Base-by-base conservation (phyloP, 83 land plant species). In the Picea abies region DNA sequence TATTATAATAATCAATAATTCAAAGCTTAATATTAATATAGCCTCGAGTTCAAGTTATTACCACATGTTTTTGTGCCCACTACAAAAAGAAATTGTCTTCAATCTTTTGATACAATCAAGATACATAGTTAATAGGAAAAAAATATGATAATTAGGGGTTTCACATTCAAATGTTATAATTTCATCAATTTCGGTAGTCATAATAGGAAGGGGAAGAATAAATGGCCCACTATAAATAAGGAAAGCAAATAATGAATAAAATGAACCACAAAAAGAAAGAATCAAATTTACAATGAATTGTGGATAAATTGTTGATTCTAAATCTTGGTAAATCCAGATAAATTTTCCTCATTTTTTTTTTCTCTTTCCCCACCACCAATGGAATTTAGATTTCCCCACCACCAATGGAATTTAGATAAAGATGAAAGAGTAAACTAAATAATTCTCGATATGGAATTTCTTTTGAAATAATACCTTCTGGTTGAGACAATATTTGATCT, bases 31-130 rank as follows among this genome's bases (percentile, higher is more conserved):
- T 35, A 35, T 35, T 35, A 35, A 35, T 35, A 35, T 35, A 35
- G 0, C 1, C 37, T 35, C 0, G 35, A 32, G 35, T 32, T 32
- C 35, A 1, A 32, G 35, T 32, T 32, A 32, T 32, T 32, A 72
- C 52, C 76, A 72, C 76, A 41, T 72, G 49, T 65, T 64, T 71
- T 81, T 32, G 37, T 82, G 60, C 83, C 84, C 41, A 76, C 68
- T 17, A 82, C 37, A 61, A 82, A 82, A 76, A 82, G n/a, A 82
- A 75, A 32, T 37, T 82, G 56, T 82, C 82, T 82, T 76, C 17
- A 82, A 52, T 82, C 64, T 82, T 82, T 72, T 75, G 20, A 76
- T 58, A 82, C 26, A 82, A 75, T 64, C 81, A 82, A 76, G 64
- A 56, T 25, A 82, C 82, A 82, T 63, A 82, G 19, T 82, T 76